Evolutionary conservation across 495 filamentous ascomycete species (phyloP).

Genomic region (Apiosordaria backusii): DNA sequence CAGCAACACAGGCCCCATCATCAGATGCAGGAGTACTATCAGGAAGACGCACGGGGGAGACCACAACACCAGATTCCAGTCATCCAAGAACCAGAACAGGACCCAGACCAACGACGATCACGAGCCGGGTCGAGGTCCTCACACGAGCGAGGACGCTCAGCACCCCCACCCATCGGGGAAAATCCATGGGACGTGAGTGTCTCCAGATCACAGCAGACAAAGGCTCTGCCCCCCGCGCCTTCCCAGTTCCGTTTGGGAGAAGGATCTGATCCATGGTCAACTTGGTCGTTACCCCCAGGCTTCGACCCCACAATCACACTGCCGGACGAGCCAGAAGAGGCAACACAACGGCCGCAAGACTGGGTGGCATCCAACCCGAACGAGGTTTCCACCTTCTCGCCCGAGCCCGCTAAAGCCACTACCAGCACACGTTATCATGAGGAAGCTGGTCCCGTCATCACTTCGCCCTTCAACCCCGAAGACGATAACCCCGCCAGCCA

Average conservation of each 20-base stretch:
- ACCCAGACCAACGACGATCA: conserved; percentile 22
- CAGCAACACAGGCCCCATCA: conserved; percentile 18
- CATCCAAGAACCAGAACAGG: conserved; percentile 24
- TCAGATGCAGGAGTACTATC: conserved; percentile 35
- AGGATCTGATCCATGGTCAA: conserved; percentile 45
- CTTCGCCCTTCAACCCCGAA: not conserved
- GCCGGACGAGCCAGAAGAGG: conserved; percentile 17
- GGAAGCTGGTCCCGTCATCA: not conserved
- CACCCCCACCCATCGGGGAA: conserved; percentile 43
- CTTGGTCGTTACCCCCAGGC: conserved; percentile 34
- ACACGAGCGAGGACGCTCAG: conserved; percentile 43
- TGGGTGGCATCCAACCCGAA: conserved; percentile 22
- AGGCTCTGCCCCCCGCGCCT: conserved; percentile 40
- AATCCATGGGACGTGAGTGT: conserved; percentile 41
- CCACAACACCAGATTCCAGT: conserved; percentile 20
- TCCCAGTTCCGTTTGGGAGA: conserved; percentile 44
- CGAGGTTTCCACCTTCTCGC: conserved; percentile 31
- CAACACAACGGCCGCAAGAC: not conserved
- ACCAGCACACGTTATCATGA: not conserved
- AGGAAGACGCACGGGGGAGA: conserved; percentile 12
- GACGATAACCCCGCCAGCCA: conserved; percentile 1
- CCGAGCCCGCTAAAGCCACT: conserved; percentile 19
- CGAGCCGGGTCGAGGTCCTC: conserved; percentile 30
- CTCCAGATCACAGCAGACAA: conserved; percentile 10
- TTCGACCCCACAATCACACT: conserved; percentile 23